phyloP scores from a whole-genome alignment of 306 rosid genomes.

The Rubus parviflorus region DNA sequence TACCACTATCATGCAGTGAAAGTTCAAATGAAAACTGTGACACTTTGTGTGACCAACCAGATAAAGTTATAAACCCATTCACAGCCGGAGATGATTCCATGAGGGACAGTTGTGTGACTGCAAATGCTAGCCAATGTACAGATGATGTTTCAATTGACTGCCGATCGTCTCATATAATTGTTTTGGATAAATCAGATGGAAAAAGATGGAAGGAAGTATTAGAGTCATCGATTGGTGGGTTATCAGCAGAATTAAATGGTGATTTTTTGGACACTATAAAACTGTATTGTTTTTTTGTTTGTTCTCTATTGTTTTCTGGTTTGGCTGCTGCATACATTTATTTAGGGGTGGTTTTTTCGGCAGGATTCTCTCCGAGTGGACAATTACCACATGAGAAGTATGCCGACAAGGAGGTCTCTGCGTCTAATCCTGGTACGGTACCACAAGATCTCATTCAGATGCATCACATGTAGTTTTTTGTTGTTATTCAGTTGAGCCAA shows the following conservation, averaged over 20 bases:
- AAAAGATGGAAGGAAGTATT: slow-evolving; percentile 30
- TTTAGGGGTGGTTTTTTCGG: slow-evolving; percentile 10
- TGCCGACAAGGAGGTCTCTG: slow-evolving; percentile 29
- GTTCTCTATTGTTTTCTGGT: slow-evolving; percentile 25
- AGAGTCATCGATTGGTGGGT: slow-evolving; percentile 37
- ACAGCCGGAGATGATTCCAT: slow-evolving; percentile 34
- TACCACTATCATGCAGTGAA: slow-evolving; percentile 37
- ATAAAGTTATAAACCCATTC: slow-evolving; percentile 23
- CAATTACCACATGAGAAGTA: slow-evolving; percentile 19
- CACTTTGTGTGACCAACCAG: slow-evolving; percentile 20
- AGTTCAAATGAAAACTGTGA: slow-evolving; percentile 31
- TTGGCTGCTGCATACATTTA: slow-evolving; percentile 26
- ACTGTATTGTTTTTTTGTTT: slow-evolving; percentile 20
- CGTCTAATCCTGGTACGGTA: slow-evolving; percentile 32
- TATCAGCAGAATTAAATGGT: slow-evolving; percentile 47
- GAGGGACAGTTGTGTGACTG: slow-evolving; percentile 37
- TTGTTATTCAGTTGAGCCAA: slow-evolving; percentile 1
- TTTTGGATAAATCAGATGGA: slow-evolving; percentile 22
- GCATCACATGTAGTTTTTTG: not conserved
- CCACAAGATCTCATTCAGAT: not conserved
- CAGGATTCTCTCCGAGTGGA: slow-evolving; percentile 31
- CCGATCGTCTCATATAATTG: slow-evolving; percentile 15
- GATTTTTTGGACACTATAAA: slow-evolving; percentile 17
- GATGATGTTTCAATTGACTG: slow-evolving; percentile 10
- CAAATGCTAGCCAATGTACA: slow-evolving; percentile 34